Base-by-base conservation (phyloP, 164 flowering plant species). In the Cinnamomum micranthum region DNA sequence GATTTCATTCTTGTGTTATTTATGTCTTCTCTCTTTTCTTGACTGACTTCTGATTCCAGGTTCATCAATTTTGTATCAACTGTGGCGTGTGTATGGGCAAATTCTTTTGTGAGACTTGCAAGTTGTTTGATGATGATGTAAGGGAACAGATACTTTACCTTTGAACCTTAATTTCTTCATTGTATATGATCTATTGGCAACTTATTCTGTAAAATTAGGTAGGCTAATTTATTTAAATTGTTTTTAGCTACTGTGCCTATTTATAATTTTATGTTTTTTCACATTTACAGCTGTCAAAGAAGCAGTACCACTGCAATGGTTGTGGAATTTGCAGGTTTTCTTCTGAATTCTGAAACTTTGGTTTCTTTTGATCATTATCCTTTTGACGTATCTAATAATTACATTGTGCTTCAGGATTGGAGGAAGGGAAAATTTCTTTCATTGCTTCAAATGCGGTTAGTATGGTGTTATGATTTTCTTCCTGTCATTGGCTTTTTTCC, bases 61-160 rank as follows among this genome's bases (percentile, higher is more conserved):
- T 89, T 64, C 87, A 65, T 50, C 95, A 92, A 84, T 63, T 84
- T 72, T 94, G 98, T 75, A 74, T 84, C 63, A 91, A 84, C 68
- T 94, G 97, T 86, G 97, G 97, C 71, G 97, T 92, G 24, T 91
- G 97, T 69, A 89, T 94, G 97, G 97, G 91, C 23, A 88, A 88
- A 75, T 94, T 88, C 82, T 92, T 87, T 74, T 92, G 98, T 68
- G 88, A 84, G 75, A 79, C 77, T 23, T 94, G 98, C 90, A 91
- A 88, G 80, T 78, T 94, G 65, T 92, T 83, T 80, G 98, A 94
- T 82, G 97, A 94, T 80, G 97, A 94, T 87, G 98, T 94, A 73
- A 87, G 98, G 84, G n/a, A 41, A 12, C 55, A 69, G 50, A 70
- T 52, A 24, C 27, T 50, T 27, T 60, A 5, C 14, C 51, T 35